Evolutionary conservation across 345 rosid species (phyloP), one percentile per base, ranked within the genome.

Genomic region (Eucalyptus victrix): DNA sequence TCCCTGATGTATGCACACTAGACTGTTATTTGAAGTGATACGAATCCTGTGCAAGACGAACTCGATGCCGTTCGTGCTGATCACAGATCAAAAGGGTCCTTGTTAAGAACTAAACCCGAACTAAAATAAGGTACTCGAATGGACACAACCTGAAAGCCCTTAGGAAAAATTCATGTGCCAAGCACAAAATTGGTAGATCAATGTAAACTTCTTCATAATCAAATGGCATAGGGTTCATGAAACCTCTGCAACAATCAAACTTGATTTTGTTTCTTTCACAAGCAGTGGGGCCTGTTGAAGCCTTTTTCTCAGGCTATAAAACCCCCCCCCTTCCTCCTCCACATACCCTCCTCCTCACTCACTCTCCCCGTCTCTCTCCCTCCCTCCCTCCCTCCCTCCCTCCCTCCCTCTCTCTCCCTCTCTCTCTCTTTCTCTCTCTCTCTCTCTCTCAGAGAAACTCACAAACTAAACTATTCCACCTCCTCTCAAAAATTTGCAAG

Each of bases 271-370:
- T 76, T 76, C 81, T 28, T 65, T 45, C 76, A 32, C 51, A 87
- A 88, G 92, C 87, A 56, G 86, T 93, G 93, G 96, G 95, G 91
- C 88, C 94, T 12, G 93, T 80, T 90, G 91, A 89, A 87, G 90
- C 88, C 91, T 91, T 93, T 93, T 93, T 92, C 89, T 90, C 89
- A 32, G 69, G 58, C 94, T 94, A 94, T 95, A 94, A 94, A 90
- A 89, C 87, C 90, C 90, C 62, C 90, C 62, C 53, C 13, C 30
- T 56, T 83, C 89, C 90, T 85, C 95, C 91, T 89, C 90, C 89
- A 86, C 72, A 91, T 90, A 34, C 32, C 91, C 21, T 90, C 87
- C 80, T 13, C 69, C 69, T 62, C 69, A 62, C 69, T 60, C 69
- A 60, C 69, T 62, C 69, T 12, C 9, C n/a, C 4, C 30, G 16